A percentile compares a stretch with the other conserved stretches of the same genome.
Evolutionary conservation across 2,329 filamentous ascomycete genomes (phyloP).

Genomic region (Volutella citrinella): DNA sequence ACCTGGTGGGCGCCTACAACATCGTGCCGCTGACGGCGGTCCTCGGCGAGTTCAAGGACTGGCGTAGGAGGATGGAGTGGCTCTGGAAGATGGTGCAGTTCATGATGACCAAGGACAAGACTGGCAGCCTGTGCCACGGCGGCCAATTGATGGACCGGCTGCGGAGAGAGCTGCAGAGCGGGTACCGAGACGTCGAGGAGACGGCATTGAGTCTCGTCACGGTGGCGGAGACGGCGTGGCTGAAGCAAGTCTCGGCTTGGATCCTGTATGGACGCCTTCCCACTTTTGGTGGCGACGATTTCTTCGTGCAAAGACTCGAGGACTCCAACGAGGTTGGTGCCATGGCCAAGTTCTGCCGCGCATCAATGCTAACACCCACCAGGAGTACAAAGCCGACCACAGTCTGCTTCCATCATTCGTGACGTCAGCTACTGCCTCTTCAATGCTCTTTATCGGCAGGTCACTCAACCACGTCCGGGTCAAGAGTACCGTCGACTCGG

Average conservation of each 20-base stretch:
- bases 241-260: constrained; percentile 88
- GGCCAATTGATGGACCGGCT: constrained; percentile 75
- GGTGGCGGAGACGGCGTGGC: constrained; percentile 84
- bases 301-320: constrained; percentile 66
- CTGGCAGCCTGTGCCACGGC: constrained; percentile 53
- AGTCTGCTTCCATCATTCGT: constrained; percentile 77
- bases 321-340: constrained; percentile 40
- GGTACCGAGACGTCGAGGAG: constrained; percentile 81
- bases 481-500: constrained; percentile 43
- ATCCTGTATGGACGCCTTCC: constrained; percentile 84
- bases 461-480: constrained; percentile 80
- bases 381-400: constrained; percentile 58
- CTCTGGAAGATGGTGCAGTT: constrained; percentile 71
- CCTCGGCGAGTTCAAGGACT: constrained; percentile 80
- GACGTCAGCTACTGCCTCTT: constrained; percentile 67
- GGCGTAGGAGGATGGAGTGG: constrained; percentile 84
- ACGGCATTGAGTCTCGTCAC: constrained; percentile 70
- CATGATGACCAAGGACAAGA: constrained; percentile 50
- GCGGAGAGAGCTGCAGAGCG: constrained; percentile 75
- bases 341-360: not conserved
- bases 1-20: constrained; percentile 83
- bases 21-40: constrained; percentile 89
- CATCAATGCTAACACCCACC: constrained; percentile 3
- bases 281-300: constrained; percentile 74
- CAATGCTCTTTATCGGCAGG: constrained; percentile 86